These are phyloP conservation scores for Erysimum cheiranthoides DNA, from an alignment of 345 rosid species.

Conservation along the genomic window DNA sequence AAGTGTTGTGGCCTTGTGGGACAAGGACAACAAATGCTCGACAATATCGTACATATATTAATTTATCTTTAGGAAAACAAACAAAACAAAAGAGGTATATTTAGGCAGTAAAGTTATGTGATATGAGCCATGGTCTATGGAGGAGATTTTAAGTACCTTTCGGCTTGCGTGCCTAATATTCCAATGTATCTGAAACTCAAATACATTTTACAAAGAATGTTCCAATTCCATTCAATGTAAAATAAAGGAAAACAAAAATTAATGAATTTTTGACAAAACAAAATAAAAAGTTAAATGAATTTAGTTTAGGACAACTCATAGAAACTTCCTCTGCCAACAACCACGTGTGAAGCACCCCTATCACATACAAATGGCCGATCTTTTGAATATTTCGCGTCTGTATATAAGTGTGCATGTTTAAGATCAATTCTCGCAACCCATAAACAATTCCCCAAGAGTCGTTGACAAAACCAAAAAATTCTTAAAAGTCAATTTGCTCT, in stretches of 20 bases:
- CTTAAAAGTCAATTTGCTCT: constrained; percentile 30
- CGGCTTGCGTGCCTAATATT: constrained; percentile 44
- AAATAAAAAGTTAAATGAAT: too few species aligned
- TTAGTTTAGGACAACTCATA: constrained; percentile 2
- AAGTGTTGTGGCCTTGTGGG: constrained; percentile 30
- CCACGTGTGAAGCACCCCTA: constrained; percentile 41
- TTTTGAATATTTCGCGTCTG: neutral
- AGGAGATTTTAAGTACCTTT: constrained; percentile 35
- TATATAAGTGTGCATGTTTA: constrained; percentile 33
- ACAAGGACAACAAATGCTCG: constrained; percentile 40
- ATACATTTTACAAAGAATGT: constrained; percentile 28
- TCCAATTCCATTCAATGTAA: constrained; percentile 26
- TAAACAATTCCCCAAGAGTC: constrained; percentile 39
- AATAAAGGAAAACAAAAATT: neutral
- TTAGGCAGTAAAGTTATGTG: constrained; percentile 44
- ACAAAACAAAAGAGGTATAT: constrained; percentile 9
- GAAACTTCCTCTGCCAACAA: constrained; percentile 32
- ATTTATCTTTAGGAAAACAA: neutral
- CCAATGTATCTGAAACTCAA: constrained; percentile 26
- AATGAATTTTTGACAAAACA: too few species aligned
- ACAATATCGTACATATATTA: constrained; percentile 30
- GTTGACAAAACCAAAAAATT: constrained; percentile 26
- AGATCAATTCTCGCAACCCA: constrained; percentile 11
- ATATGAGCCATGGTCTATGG: constrained; percentile 26
- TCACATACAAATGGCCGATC: constrained; percentile 32